Conservation (phyloP, 495 filamentous ascomycete genomes). For the Rusavskia elegans region DNA sequence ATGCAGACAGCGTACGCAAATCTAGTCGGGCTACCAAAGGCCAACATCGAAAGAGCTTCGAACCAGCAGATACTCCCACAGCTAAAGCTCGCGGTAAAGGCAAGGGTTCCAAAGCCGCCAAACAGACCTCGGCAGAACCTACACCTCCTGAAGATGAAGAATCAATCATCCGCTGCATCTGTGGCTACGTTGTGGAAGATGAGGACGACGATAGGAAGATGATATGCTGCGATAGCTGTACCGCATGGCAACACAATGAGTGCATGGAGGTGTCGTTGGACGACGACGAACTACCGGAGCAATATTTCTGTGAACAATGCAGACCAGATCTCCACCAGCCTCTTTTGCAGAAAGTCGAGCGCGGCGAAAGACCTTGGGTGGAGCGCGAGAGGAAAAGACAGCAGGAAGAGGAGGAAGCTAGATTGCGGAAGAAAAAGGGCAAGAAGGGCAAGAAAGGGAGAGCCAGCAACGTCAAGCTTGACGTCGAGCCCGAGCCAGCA, state of each 20-base stretch:
- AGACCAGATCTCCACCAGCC: slow-evolving; percentile 63
- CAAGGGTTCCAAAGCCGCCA: slow-evolving; percentile 34
- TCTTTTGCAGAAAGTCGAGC: slow-evolving; percentile 53
- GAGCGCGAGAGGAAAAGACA: slow-evolving; percentile 38
- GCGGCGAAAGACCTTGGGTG: slow-evolving; percentile 80
- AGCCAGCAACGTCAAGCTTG: slow-evolving; percentile 22
- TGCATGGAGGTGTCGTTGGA: slow-evolving; percentile 79
- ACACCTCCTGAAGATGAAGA: slow-evolving; percentile 48
- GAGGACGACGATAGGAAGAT: slow-evolving; percentile 67
- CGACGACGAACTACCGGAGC: slow-evolving; percentile 52
- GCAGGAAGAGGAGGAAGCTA: slow-evolving; percentile 32
- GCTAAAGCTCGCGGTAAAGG: slow-evolving; percentile 48
- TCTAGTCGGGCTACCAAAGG: slow-evolving; percentile 92
- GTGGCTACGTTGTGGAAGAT: slow-evolving; percentile 73
- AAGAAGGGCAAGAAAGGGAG: slow-evolving; percentile 29
- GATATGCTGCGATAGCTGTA: slow-evolving; percentile 82
- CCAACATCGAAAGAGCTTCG: slow-evolving; percentile 73
- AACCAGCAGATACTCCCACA: slow-evolving; percentile 42
- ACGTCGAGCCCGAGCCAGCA: background rate
- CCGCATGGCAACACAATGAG: slow-evolving; percentile 90
- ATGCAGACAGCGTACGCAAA: slow-evolving; percentile 69
- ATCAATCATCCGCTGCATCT: slow-evolving; percentile 81
- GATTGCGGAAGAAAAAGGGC: slow-evolving; percentile 26
- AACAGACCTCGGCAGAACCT: slow-evolving; percentile 31
- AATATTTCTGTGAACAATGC: slow-evolving; percentile 88